A percentile compares a stretch with the other conserved stretches of the same genome.
Evolutionary conservation across 116 monocot species (phyloP).

Genomic region (Trichopus zeylanicus): DNA sequence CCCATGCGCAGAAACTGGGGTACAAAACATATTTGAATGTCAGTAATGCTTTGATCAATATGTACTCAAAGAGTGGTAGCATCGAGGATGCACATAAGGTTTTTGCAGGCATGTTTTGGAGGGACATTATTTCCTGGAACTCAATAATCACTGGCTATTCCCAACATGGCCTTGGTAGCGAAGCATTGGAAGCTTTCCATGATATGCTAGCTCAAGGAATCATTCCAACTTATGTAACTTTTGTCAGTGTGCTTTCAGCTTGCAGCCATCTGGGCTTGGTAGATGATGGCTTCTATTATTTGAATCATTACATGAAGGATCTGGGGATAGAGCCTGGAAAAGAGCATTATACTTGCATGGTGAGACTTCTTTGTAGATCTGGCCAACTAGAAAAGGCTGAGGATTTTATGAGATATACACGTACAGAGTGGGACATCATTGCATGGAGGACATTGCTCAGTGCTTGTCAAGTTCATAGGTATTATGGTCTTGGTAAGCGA

Average conservation of each 20-base stretch:
- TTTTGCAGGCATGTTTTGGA: slow-evolving; percentile 23
- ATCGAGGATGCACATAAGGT: slow-evolving; percentile 37
- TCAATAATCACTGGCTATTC: slow-evolving; percentile 52
- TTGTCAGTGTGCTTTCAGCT: slow-evolving; percentile 45
- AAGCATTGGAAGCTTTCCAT: slow-evolving; percentile 50
- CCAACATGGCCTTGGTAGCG: slow-evolving; percentile 34
- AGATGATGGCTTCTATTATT: slow-evolving; percentile 39
- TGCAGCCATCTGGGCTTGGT: slow-evolving; percentile 44
- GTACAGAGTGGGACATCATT: slow-evolving; percentile 38
- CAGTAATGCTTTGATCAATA: slow-evolving; percentile 51
- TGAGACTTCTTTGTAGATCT: slow-evolving; percentile 36
- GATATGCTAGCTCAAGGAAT: slow-evolving; percentile 32
- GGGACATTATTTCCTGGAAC: slow-evolving; percentile 55
- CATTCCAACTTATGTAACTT: slow-evolving; percentile 43
- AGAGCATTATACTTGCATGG: slow-evolving; percentile 63
- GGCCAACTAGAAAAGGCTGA: slow-evolving; percentile 41
- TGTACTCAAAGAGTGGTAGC: slow-evolving; percentile 55
- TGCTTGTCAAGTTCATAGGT: slow-evolving; percentile 39
- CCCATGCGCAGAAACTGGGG: slow-evolving; percentile 33
- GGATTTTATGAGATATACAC: slow-evolving; percentile 25
- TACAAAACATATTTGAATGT: slow-evolving; percentile 16
- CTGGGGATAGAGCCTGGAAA: slow-evolving; percentile 36
- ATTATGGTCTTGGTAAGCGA: slow-evolving; percentile 32
- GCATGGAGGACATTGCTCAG: slow-evolving; percentile 58
- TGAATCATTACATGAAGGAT: slow-evolving; percentile 29